A percentile compares a stretch with the other conserved stretches of the same genome.
phyloP scores from a whole-genome alignment of 2,329 filamentous ascomycete genomes.

The Epichloe hybrida region DNA sequence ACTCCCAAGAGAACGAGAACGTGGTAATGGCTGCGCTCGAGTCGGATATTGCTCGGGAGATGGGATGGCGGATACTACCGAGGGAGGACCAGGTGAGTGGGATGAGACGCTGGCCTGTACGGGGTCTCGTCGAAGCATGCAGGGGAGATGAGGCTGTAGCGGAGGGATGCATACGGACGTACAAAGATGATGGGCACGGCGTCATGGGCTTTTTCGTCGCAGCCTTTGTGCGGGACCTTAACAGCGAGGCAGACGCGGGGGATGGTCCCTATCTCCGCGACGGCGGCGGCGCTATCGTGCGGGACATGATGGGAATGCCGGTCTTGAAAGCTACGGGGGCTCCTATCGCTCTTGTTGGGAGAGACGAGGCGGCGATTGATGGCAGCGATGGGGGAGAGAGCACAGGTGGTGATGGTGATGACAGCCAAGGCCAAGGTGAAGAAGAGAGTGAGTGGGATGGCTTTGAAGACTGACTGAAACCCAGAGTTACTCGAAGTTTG shows the following conservation, averaged over 20 bases:
- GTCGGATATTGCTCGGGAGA: conserved; percentile 49
- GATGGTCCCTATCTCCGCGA: conserved; percentile 41
- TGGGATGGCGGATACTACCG: conserved; percentile 66
- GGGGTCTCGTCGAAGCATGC: conserved; percentile 39
- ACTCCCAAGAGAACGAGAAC: conserved; percentile 76
- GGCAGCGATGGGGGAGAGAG: conserved; percentile 8
- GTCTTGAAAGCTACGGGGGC: conserved; percentile 22
- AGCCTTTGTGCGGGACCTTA: conserved; percentile 47
- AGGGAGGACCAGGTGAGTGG: conserved; percentile 63
- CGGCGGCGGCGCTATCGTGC: conserved; percentile 37
- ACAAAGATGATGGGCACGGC: conserved; percentile 66
- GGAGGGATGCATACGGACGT: conserved; percentile 69
- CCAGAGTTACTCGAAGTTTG: no score
- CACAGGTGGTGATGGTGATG: conserved; percentile 8
- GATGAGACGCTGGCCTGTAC: conserved; percentile 60
- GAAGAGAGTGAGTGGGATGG: conserved; percentile 8
- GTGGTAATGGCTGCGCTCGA: conserved; percentile 62
- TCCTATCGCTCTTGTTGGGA: conserved; percentile 13
- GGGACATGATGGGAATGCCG: conserved; percentile 26
- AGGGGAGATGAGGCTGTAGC: conserved; percentile 39
- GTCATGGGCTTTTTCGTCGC: conserved; percentile 95
- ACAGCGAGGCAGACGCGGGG: conserved; percentile 4
- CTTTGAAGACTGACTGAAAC: conserved; percentile 4
- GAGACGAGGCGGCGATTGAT: conserved; percentile 9
- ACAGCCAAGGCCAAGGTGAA: background rate